A percentile compares a stretch with the other conserved stretches of the same genome.
phyloP scores from a whole-genome alignment of 441 rosid species.

The Sinapis alba region DNA sequence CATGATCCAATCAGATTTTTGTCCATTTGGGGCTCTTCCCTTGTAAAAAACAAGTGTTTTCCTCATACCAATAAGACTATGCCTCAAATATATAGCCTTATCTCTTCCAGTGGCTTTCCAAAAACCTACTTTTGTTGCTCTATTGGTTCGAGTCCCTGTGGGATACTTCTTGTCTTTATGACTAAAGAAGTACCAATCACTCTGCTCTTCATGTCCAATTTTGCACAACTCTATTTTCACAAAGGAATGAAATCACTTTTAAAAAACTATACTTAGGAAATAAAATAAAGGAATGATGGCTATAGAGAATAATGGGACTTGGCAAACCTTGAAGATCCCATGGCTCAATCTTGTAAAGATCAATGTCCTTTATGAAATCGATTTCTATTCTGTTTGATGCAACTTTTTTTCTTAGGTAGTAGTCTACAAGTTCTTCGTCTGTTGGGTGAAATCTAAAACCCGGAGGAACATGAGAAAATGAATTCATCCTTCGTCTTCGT shows the following conservation, averaged over 20 bases:
- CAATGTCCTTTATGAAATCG: constrained; percentile 96
- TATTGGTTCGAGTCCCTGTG: constrained; percentile 95
- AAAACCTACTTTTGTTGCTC: constrained; percentile 98
- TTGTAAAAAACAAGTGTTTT: constrained; percentile 97
- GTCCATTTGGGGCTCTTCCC: constrained; percentile 99
- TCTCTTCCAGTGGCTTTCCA: constrained; percentile 99
- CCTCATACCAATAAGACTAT: constrained; percentile 91
- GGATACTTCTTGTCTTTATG: constrained; percentile 99
- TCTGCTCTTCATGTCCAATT: constrained; percentile 91
- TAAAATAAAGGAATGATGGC: not conserved
- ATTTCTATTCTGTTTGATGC: constrained; percentile 90
- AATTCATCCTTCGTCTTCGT: constrained; percentile 55
- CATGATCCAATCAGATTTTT: constrained; percentile 98
- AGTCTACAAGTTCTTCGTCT: constrained; percentile 98
- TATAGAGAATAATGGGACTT: not conserved
- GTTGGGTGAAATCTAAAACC: constrained; percentile 99
- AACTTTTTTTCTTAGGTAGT: constrained; percentile 86
- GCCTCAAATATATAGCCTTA: constrained; percentile 81
- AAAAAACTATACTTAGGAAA: not conserved
- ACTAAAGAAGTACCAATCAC: constrained; percentile 99
- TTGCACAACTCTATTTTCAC: constrained; percentile 69
- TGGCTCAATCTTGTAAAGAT: constrained; percentile 98
- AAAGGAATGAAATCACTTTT: not conserved
- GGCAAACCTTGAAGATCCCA: constrained; percentile 97
- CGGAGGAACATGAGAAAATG: constrained; percentile 92